Conservation (phyloP, 331 rosid species). For the Cydonia oblonga region DNA sequence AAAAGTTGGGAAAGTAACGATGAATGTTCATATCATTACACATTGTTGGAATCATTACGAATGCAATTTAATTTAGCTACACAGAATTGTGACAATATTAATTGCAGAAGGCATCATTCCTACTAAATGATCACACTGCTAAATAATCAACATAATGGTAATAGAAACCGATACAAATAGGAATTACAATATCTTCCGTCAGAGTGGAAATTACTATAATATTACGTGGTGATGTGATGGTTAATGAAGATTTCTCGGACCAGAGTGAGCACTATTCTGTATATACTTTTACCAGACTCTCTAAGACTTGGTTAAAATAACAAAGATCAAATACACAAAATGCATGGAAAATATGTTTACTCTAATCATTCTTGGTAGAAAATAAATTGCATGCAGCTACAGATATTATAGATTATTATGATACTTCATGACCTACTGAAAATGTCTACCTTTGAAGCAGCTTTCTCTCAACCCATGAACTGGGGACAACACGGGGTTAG, state of each 20-base stretch:
- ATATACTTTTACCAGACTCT: neutral
- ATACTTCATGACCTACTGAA: slow-evolving; percentile 1
- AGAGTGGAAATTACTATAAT: neutral
- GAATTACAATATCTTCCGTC: no score
- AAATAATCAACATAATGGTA: neutral
- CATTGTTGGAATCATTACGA: neutral
- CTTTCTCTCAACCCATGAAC: slow-evolving; percentile 79
- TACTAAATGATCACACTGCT: neutral
- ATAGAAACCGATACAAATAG: neutral
- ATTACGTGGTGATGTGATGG: neutral
- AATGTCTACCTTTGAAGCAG: slow-evolving; percentile 29
- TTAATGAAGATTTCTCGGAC: neutral
- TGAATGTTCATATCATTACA: neutral
- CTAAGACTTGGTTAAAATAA: no score
- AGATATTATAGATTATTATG: neutral
- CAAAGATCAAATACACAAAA: neutral
- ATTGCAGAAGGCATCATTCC: neutral
- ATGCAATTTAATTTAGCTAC: neutral
- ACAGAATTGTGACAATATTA: neutral
- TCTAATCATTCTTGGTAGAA: neutral
- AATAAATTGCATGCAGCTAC: neutral
- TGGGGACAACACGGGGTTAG: slow-evolving; percentile 68
- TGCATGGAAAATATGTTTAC: neutral
- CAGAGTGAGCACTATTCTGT: neutral
- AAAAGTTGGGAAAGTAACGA: neutral